Base-by-base conservation (phyloP, 352 stramenopile genomes). In the Globisporangium viniferum region DNA sequence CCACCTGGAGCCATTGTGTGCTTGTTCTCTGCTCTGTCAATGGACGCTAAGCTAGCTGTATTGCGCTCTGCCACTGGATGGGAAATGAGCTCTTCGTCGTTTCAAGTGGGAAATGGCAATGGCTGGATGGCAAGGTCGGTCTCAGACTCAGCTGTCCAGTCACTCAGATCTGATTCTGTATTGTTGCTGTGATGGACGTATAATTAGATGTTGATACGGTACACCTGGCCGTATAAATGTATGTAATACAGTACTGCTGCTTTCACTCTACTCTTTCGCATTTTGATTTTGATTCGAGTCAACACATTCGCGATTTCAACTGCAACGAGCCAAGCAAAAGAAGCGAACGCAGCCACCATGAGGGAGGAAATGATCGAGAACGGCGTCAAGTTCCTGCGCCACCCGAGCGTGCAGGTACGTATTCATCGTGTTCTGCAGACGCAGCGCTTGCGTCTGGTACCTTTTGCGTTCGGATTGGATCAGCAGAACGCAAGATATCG, bases 381-480 rank as follows among this genome's bases (percentile, higher is more conserved):
- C 64, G 86, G 86, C 29, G 75, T 94, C 71, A 88, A 91, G 66
- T 94, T 94, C 73, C 74, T 94, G 59, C 82, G 85, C 60, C 86
- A 94, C 54, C 86, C 86, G 58, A 92, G 78, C 66, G 86, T 94
- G 20, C 86, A 94, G 83, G 83, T 90, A 54, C 48, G 59, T 75
- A 1, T 1, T 9, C 15, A 24, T 22, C 2, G 31, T 5, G 29
- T 49, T 8, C 27, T 53, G 6, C 31, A 27, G 41, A 41, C 1
- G 2, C 15, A 14, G 59, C 15, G 18, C 7, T 41, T 48, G 7
- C 39, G 39, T 20, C 22, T 64, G 15, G 2, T 24, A 31, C 12
- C n/a, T 31, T 31, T 15, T 15, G 31, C 33, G n/a, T 12, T 8
- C 20, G 5, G n/a, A 48, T n/a, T 18, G 33, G 33, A 22, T 29